Conservation (phyloP, 1,284 basidiomycete species). For the Apiotrichum akiyoshidainum region DNA sequence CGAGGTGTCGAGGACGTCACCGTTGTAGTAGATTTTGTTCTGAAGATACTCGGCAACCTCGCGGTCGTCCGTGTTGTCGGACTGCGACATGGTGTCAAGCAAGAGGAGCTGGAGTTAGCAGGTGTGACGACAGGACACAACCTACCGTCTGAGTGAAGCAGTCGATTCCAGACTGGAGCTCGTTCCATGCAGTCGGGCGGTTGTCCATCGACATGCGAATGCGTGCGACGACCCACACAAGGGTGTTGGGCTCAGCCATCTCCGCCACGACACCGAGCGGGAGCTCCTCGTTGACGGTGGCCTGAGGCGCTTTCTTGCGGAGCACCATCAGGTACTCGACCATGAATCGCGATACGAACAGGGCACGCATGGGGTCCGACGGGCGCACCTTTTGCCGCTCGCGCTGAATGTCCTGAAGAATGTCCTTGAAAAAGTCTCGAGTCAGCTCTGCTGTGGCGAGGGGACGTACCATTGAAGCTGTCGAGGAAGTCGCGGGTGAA, state of each 20-base stretch:
- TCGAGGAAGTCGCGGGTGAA: constrained; percentile 71
- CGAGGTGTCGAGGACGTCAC: constrained; percentile 81
- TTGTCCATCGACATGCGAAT: constrained; percentile 84
- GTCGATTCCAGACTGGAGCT: constrained; percentile 87
- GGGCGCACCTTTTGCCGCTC: constrained; percentile 85
- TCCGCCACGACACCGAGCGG: constrained; percentile 73
- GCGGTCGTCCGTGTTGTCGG: constrained; percentile 59
- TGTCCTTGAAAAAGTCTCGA: constrained; percentile 71
- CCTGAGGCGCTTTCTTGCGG: constrained; percentile 26
- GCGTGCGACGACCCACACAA: constrained; percentile 81
- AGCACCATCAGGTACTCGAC: constrained; percentile 77
- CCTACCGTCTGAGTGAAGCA: constrained; percentile 77
- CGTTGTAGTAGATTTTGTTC: constrained; percentile 87
- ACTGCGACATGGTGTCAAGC: constrained; percentile 63
- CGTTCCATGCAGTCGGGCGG: constrained; percentile 89
- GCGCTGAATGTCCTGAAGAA: constrained; percentile 88
- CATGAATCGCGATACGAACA: constrained; percentile 82
- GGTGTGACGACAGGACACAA: background rate
- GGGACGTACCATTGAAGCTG: constrained; percentile 73
- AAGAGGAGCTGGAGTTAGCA: constrained; percentile 60
- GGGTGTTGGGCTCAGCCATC: constrained; percentile 77
- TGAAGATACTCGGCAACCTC: constrained; percentile 77
- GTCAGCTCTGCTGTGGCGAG: constrained; percentile 6
- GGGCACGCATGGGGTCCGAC: constrained; percentile 79
- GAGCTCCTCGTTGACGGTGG: constrained; percentile 43